Evolutionary conservation across 129 eudicot species (phyloP), one percentile per base, ranked within the genome.

Genomic region (Gnaphalium uliginosum): DNA sequence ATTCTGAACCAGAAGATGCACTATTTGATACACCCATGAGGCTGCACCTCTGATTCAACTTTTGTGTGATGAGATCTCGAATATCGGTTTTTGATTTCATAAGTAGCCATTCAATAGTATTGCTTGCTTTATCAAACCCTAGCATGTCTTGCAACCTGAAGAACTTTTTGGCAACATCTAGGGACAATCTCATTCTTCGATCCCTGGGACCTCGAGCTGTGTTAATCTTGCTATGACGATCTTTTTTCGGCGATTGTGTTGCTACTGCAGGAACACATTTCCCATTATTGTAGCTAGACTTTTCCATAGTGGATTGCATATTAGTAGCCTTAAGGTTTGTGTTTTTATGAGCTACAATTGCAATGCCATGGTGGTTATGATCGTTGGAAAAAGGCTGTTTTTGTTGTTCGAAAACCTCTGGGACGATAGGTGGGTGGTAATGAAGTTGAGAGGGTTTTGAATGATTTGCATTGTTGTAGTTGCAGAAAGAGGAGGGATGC

Each of bases 221-320:
- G 81, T 79, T 78, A 53, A 93, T 93, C 88, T 90, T 90, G 91
- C 96, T 90, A 89, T 93, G 98, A 10, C 98, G 76, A 69, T 91
- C 97, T 78, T 85, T 88, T 71, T 81, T 91, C 8, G 82, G 71
- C 69, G 83, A 18, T 78, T n/a, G n/a, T n/a, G n/a, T n/a, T n/a
- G n/a, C 76, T 80, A 70, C 59, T 81, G 32, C 61, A 15, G 69
- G 2, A 60, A 26, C 58, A 41, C 39, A n/a, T 61, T 26, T 74
- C 58, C 51, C 25, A 23, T 41, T 61, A 10, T 25, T 39, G 78
- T 61, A 73, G 66, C 18, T 50, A 4, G 19, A 21, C 27, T 66
- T 53, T 13, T 65, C 39, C 79, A 66, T 66, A 65, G 43, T 59
- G 76, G 64, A 60, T 35, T 61, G 82, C 57, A 60, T 11, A 70